Conservation (phyloP, 2,329 filamentous ascomycete genomes). For the Fusarium sp. region DNA sequence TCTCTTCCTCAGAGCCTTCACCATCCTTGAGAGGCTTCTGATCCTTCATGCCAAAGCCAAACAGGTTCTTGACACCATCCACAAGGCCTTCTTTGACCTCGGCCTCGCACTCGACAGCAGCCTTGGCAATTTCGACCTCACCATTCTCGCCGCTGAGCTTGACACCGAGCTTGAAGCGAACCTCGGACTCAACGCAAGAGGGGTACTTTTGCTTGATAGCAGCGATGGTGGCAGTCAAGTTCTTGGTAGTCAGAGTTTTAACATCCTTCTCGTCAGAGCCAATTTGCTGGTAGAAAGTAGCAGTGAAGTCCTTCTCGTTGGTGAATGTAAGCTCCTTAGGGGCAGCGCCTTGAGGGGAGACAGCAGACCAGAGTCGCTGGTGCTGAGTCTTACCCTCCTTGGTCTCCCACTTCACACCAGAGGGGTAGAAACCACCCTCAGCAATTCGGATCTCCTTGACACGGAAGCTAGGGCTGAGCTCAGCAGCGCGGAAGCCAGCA, state of each 20-base stretch:
- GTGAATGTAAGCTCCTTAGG: constrained; percentile 88
- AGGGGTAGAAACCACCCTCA: constrained; percentile 81
- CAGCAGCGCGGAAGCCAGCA: constrained; percentile 92
- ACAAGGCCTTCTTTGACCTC: constrained; percentile 86
- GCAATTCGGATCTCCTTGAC: constrained; percentile 93
- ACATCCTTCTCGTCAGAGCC: constrained; percentile 69
- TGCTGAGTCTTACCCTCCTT: constrained; percentile 77
- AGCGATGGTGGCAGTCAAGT: constrained; percentile 85
- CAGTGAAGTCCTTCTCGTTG: constrained; percentile 83
- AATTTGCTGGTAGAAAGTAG: constrained; percentile 82
- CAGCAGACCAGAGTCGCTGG: constrained; percentile 85
- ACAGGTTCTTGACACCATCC: constrained; percentile 94
- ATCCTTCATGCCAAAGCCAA: constrained; percentile 92
- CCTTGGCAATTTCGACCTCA: constrained; percentile 80
- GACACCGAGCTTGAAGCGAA: constrained; percentile 83
- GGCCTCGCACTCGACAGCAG: constrained; percentile 86
- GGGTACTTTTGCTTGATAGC: constrained; percentile 79
- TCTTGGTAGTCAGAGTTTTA: constrained; percentile 78
- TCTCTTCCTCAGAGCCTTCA: constrained; percentile 53
- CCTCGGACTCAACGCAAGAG: constrained; percentile 79
- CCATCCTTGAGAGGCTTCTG: constrained; percentile 72
- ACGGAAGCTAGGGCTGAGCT: constrained; percentile 92
- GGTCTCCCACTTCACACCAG: constrained; percentile 79
- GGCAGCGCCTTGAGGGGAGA: constrained; percentile 78
- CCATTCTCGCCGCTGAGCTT: constrained; percentile 79